phyloP scores from a whole-genome alignment of 2,329 filamentous ascomycete species.

The Ramichloridium luteum region DNA sequence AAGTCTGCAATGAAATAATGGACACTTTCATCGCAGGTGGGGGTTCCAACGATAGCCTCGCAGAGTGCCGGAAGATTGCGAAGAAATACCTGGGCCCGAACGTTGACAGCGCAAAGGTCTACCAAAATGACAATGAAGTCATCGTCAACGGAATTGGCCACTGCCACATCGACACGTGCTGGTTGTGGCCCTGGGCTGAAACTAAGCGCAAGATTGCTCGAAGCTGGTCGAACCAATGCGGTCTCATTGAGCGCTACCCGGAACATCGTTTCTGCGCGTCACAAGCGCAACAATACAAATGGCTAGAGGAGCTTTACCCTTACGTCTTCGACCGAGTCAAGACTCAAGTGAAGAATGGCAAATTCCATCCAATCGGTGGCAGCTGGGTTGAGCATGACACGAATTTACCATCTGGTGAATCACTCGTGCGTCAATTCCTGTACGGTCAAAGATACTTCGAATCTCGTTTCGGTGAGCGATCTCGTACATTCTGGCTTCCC shows the following conservation, averaged over 20 bases:
- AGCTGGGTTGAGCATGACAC: constrained; percentile 99
- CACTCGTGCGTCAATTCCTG: constrained; percentile 82
- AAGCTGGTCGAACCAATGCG: constrained; percentile 94
- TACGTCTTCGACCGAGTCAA: constrained; percentile 83
- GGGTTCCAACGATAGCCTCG: constrained; percentile 59
- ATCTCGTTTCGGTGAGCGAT: constrained; percentile 78
- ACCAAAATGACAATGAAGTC: constrained; percentile 51
- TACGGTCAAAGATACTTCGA: constrained; percentile 95
- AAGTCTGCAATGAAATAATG: constrained; percentile 78
- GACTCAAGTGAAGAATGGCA: constrained; percentile 75
- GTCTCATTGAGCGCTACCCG: constrained; percentile 87
- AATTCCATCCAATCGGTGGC: constrained; percentile 88
- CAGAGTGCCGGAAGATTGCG: constrained; percentile 70
- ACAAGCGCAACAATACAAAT: constrained; percentile 95
- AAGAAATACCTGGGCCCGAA: constrained; percentile 68
- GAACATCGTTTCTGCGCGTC: constrained; percentile 88
- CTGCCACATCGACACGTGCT: constrained; percentile 96
- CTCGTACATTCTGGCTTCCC: constrained; percentile 89
- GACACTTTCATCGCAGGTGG: constrained; percentile 75
- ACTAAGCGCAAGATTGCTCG: constrained; percentile 92
- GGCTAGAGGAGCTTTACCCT: constrained; percentile 84
- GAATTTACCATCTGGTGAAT: constrained; percentile 92
- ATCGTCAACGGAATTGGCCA: constrained; percentile 85
- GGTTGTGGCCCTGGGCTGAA: constrained; percentile 97
- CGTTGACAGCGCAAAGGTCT: constrained; percentile 74